Conservation (phyloP, 2,329 filamentous ascomycete genomes). For the Penicillium brasilianum region DNA sequence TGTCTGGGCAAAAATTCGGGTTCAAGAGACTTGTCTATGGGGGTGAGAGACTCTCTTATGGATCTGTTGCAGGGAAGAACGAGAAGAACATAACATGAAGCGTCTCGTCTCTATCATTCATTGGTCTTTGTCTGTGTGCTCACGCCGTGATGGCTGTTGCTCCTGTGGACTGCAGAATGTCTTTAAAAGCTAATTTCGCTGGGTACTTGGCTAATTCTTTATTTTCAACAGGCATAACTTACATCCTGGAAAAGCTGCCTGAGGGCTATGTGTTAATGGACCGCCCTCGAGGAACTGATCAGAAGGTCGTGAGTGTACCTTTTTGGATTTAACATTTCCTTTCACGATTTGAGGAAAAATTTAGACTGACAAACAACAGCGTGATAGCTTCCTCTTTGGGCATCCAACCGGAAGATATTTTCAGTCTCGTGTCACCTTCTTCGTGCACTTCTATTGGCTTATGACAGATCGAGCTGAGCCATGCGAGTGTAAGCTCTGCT, state of each 20-base stretch:
- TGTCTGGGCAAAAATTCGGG: not conserved
- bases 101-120: too few species aligned
- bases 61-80: not conserved
- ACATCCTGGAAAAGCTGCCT: constrained; percentile 60
- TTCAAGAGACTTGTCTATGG: not conserved
- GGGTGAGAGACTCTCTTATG: not conserved
- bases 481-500: constrained; percentile 59
- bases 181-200: not conserved
- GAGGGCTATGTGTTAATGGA: constrained; percentile 60
- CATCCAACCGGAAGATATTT: constrained; percentile 58
- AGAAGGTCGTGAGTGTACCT: constrained; percentile 36
- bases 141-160: not conserved
- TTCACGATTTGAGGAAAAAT: not conserved
- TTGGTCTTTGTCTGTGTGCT: not conserved
- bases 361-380: constrained; percentile 34
- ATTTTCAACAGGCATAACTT: constrained; percentile 46
- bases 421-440: constrained; percentile 60
- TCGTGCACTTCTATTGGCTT: constrained; percentile 61
- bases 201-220: constrained; percentile 8
- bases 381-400: constrained; percentile 63
- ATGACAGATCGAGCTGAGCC: constrained; percentile 54
- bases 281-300: constrained; percentile 50
- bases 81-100: too few species aligned
- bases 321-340: too few species aligned
- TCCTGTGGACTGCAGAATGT: not conserved